Base-by-base conservation (phyloP, 1,284 basidiomycete species). In the Marasmius sp. region DNA sequence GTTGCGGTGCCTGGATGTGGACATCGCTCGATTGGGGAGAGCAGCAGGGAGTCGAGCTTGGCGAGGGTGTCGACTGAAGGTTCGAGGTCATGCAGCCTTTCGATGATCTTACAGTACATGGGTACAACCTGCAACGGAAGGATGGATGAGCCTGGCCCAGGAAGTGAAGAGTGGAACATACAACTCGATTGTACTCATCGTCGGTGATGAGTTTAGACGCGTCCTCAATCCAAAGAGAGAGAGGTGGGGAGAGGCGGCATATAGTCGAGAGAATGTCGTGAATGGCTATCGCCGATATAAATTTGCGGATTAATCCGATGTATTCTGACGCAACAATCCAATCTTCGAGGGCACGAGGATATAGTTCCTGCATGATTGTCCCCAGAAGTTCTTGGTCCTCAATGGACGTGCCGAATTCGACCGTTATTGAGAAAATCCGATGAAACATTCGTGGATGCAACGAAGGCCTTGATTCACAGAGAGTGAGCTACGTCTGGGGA, bases 181-280 rank as follows among this genome's bases (percentile, higher is more conserved):
- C 36, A 8, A 39, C 60, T 20, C 57, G 20, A 38, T 61, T 58
- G 45, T 61, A 58, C 14, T 57, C 57, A 27, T 39, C 38, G 49
- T 61, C 57, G 14, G 47, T 16, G 33, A 57, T 14, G 22, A 33
- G 4, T 47, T 36, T 36, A 37, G 38, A 16, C 20, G n/a, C 18
- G 22, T 56, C 59, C 38, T 45, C 14, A 43, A 43, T 27, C 48
- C 60, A 58, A n/a, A 33, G 16, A 9, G 52, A 16, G 34, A 54
- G 37, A 10, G 14, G 16, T 6, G 11, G 12, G 3, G 52, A 54
- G 11, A 34, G 38, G n/a, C n/a, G n/a, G 9, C 14, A 38, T 9
- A 54, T 8, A 10, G 37, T 37, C 8, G 52, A 3, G 11, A 54
- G 14, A 6, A 54, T 11, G n/a, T 37, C 6, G 27, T 54, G 34